Evolutionary conservation across 371 early-diverging fungal species (phyloP).

Genomic region (Funneliformis caledonium): DNA sequence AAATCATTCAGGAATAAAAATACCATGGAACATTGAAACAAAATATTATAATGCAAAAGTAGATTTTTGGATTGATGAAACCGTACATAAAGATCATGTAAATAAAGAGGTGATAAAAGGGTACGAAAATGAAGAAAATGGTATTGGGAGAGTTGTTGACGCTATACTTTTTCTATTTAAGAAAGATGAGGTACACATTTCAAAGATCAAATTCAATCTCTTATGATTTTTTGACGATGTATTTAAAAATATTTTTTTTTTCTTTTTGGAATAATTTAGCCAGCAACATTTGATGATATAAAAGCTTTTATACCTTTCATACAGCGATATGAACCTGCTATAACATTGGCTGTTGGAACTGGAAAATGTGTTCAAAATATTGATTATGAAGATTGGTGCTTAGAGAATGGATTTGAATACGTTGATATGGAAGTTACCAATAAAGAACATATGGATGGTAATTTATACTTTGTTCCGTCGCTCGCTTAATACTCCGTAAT

Average conservation of each 20-base stretch:
- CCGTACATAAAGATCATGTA: constrained; percentile 43
- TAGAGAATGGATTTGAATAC: constrained; percentile 69
- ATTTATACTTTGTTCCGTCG: neutral
- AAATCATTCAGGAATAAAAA: constrained; percentile 56
- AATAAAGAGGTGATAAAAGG: constrained; percentile 52
- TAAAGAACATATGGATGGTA: constrained; percentile 3
- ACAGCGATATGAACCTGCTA: constrained; percentile 58
- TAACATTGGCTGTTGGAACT: constrained; percentile 61
- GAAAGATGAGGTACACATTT: constrained; percentile 28
- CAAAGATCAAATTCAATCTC: neutral
- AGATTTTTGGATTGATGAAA: constrained; percentile 71
- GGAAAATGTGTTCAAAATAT: constrained; percentile 40
- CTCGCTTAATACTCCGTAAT: neutral
- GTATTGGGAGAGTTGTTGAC: constrained; percentile 65
- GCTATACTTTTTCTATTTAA: constrained; percentile 65
- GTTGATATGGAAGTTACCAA: constrained; percentile 54
- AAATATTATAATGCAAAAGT: constrained; percentile 77
- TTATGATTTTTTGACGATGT: neutral
- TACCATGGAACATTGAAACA: constrained; percentile 68
- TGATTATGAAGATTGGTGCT: constrained; percentile 59
- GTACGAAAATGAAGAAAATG: constrained; percentile 54
- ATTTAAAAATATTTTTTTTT: neutral
- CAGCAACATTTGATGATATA: constrained; percentile 58
- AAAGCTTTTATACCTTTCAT: constrained; percentile 61
- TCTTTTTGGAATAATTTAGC: constrained; percentile 43